Evolutionary conservation across 225 moss, liverwort and hornwort genomes (phyloP).

Genomic region (Antitrichia curtipendula): DNA sequence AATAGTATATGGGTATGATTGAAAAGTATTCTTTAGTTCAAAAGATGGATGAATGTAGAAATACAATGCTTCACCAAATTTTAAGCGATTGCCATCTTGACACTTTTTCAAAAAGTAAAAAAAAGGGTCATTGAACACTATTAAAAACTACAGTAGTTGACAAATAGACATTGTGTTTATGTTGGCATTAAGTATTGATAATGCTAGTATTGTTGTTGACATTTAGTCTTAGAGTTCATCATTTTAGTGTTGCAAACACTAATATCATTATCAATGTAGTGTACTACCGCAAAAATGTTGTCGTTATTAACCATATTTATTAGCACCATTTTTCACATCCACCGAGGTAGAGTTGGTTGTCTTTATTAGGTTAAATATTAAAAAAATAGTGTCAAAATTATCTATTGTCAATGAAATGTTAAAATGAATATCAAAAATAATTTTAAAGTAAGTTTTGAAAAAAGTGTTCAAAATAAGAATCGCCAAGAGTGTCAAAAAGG

Average conservation of each 20-base stretch:
- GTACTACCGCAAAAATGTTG: not conserved
- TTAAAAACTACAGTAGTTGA: not conserved
- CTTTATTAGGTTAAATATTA: fast-evolving
- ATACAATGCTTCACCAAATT: too few relatives aligned
- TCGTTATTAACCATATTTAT: not conserved
- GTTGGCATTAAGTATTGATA: not conserved
- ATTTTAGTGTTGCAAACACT: not conserved
- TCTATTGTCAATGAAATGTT: not conserved
- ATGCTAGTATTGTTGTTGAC: not conserved
- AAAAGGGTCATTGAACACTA: too few relatives aligned
- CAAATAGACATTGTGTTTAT: not conserved
- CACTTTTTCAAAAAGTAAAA: too few relatives aligned
- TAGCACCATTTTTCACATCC: fast-evolving
- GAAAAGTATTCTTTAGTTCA: too few relatives aligned
- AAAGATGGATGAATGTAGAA: too few relatives aligned
- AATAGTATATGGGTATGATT: too few relatives aligned
- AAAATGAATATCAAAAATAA: not conserved
- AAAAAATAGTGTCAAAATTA: not conserved
- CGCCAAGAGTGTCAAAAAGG: fast-evolving
- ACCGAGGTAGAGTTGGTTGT: fast-evolving
- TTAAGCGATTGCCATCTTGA: too few relatives aligned
- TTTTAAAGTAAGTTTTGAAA: not conserved
- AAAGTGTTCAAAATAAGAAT: not conserved
- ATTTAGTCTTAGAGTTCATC: not conserved
- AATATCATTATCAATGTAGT: not conserved